These are phyloP conservation scores for Amanita subjunquillea DNA, from an alignment of 768 basidiomycete genomes.

Conservation along the genomic window DNA sequence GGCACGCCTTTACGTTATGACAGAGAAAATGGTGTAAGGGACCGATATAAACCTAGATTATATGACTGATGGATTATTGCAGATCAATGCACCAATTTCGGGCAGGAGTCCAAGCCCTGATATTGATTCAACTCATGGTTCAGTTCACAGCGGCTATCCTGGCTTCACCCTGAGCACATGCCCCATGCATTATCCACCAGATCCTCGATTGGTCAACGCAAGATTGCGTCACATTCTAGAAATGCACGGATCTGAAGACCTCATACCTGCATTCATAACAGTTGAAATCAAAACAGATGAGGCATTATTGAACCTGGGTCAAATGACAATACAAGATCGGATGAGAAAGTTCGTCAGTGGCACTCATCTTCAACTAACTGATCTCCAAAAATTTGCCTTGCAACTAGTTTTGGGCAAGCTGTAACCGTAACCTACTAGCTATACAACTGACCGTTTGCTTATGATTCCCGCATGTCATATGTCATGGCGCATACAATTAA, in stretches of 20 bases:
- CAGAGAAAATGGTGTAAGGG: background rate
- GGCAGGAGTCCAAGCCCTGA: background rate
- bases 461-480: background rate
- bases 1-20: background rate
- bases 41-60: background rate
- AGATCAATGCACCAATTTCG: background rate
- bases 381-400: conserved; percentile 1
- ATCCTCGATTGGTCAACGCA: conserved; percentile 4
- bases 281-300: conserved; percentile 14
- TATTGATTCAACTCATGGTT: background rate
- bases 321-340: background rate
- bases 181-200: conserved; percentile 10
- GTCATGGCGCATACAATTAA: background rate
- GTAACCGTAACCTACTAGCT: background rate
- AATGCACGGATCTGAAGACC: conserved; percentile 13
- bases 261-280: conserved; percentile 16
- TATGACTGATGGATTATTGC: background rate
- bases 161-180: conserved; percentile 9
- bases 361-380: conserved; percentile 1
- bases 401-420: background rate
- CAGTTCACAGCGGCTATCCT: background rate
- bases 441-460: background rate
- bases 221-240: conserved; percentile 12
- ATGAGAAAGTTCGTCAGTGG: background rate
- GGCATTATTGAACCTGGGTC: conserved; percentile 11